These are phyloP conservation scores for Ilex aquifolium DNA, from an alignment of 257 asterid species.

Conservation along the genomic window DNA sequence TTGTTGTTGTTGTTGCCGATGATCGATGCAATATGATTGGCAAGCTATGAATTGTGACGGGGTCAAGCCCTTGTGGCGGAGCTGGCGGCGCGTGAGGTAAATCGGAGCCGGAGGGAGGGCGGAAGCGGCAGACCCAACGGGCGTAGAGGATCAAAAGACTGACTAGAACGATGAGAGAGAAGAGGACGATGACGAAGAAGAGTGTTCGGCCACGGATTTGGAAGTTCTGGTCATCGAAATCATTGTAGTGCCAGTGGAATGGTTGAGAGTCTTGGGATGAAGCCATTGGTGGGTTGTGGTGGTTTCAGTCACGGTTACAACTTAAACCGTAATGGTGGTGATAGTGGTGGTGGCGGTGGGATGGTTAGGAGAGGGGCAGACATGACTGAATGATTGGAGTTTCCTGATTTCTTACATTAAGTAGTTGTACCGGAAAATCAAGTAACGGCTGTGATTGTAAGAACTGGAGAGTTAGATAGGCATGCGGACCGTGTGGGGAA, in stretches of 20 bases:
- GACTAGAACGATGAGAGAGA: slow-evolving; percentile 36
- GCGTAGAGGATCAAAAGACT: slow-evolving; percentile 51
- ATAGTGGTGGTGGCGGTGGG: too few relatives aligned
- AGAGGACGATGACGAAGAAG: slow-evolving; percentile 54
- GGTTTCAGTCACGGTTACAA: too few relatives aligned
- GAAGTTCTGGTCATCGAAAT: slow-evolving; percentile 65
- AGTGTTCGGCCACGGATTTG: slow-evolving; percentile 68
- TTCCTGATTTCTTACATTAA: too few relatives aligned
- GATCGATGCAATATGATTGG: slow-evolving; percentile 45
- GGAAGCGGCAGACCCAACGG: slow-evolving; percentile 52
- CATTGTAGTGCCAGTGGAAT: slow-evolving; percentile 75
- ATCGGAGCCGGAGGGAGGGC: slow-evolving; percentile 11
- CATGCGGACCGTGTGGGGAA: too few relatives aligned
- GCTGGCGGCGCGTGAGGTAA: slow-evolving; percentile 34
- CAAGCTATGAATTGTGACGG: slow-evolving; percentile 29
- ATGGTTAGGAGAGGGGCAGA: too few relatives aligned
- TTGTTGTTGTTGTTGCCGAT: background rate
- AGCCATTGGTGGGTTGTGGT: slow-evolving; percentile 9
- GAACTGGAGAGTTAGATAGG: too few relatives aligned
- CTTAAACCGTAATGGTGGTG: too few relatives aligned
- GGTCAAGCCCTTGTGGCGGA: slow-evolving; percentile 45
- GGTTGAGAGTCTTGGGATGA: slow-evolving; percentile 25
- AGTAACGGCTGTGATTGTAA: too few relatives aligned
- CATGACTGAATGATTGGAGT: too few relatives aligned
- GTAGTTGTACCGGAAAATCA: too few relatives aligned